Base-by-base conservation (phyloP, 352 stramenopile genomes). In the Hyaloperonospora arabidopsidis region DNA sequence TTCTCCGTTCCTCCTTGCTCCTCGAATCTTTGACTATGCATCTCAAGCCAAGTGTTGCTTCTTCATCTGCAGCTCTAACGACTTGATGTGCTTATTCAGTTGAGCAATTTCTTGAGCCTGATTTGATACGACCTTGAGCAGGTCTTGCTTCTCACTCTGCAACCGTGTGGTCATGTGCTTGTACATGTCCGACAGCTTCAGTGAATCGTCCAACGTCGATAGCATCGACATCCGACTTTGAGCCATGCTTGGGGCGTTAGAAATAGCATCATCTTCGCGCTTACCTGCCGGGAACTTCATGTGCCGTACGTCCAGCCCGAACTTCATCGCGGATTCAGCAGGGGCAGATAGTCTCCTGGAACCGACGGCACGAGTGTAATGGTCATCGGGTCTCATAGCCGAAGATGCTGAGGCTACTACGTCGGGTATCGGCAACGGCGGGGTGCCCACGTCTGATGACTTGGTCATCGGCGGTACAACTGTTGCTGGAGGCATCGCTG, bases 171-270 rank as follows among this genome's bases (percentile, higher is more conserved):
- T 70, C 79, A 89, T 92, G 53, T 86, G 74, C 56, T 89, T 89
- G 72, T 89, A 92, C 79, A 89, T 85, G 57, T 84, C 73, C 15
- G 72, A 80, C n/a, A 92, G 54, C 40, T 74, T 83, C 8, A 73
- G 58, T 18, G 72, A 79, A 52, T 87, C 76, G 29, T 85, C 77
- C 13, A 81, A 43, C 13, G 72, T 79, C 12, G 73, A 79, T 6
- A 74, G 44, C 61, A 70, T 67, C 19, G 66, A 74, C 54, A 63
- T 70, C 34, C 59, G 58, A 28, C 71, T 74, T 2, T 44, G 52
- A 2, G 65, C 61, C 14, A 72, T 47, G 39, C 70, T 73, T 12
- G 63, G 64, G 6, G 64, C 52, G 49, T 67, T 57, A 5, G 65
- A 72, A 17, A 72, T 45, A 6, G 52, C 53, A 23, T 72, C 65